Conservation (phyloP, 1,284 basidiomycete genomes). For the Ceratobasidium sp. region DNA sequence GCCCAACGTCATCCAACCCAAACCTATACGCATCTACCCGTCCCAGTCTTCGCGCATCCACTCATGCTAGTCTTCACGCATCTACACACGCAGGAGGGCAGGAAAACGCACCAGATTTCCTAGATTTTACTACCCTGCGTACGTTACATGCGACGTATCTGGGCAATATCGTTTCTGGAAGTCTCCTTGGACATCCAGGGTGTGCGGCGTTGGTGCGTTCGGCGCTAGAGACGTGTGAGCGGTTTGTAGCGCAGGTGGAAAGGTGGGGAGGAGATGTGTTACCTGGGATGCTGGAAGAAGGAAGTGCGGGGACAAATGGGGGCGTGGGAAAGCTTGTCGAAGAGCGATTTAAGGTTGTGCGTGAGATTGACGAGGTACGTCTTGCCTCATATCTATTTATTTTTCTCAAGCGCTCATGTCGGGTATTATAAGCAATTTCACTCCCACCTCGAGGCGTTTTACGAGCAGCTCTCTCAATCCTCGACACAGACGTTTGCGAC, state of each 20-base stretch:
- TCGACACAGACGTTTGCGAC: conserved; percentile 64
- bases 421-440: conserved; percentile 67
- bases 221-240: conserved; percentile 80
- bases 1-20: conserved; percentile 10
- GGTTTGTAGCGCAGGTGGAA: conserved; percentile 86
- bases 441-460: conserved; percentile 76
- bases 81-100: neutral
- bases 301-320: conserved; percentile 69
- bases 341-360: conserved; percentile 75
- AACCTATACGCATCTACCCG: conserved; percentile 31
- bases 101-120: conserved; percentile 52
- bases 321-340: conserved; percentile 80
- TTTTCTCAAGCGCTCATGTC: neutral
- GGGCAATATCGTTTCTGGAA: conserved; percentile 83
- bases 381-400: neutral
- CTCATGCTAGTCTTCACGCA: conserved; percentile 11
- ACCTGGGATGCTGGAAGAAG: conserved; percentile 85
- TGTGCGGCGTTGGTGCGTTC: conserved; percentile 65
- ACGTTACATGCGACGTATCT: conserved; percentile 85
- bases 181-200: conserved; percentile 77
- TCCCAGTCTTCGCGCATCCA: neutral
- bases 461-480: conserved; percentile 80
- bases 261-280: conserved; percentile 89
- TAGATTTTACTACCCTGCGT: conserved; percentile 89
- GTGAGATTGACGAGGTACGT: conserved; percentile 80